Conservation (phyloP, 257 asterid species). For the Forsythia viridissima region DNA sequence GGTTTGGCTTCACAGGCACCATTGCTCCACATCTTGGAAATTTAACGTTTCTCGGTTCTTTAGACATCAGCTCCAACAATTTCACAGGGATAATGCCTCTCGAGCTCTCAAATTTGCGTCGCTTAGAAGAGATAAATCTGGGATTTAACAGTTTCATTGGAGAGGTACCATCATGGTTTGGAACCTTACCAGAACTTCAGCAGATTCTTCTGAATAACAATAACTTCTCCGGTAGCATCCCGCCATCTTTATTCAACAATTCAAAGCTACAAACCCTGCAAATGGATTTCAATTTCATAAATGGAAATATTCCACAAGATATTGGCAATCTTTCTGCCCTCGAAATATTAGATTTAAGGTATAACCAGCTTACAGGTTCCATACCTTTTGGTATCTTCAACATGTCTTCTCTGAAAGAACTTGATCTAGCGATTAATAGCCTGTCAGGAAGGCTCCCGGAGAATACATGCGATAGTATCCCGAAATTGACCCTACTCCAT, state of each 20-base stretch:
- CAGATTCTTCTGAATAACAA: slow-evolving; percentile 35
- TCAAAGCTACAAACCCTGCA: slow-evolving; percentile 34
- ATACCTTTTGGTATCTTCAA: slow-evolving; percentile 27
- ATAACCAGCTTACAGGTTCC: slow-evolving; percentile 28
- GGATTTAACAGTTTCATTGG: slow-evolving; percentile 42
- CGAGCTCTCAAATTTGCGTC: slow-evolving; percentile 37
- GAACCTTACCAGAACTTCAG: slow-evolving; percentile 32
- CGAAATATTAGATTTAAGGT: slow-evolving; percentile 1
- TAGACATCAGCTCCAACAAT: slow-evolving; percentile 26
- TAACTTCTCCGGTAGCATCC: slow-evolving; percentile 45
- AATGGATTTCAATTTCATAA: slow-evolving; percentile 35
- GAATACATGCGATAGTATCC: slow-evolving; percentile 23
- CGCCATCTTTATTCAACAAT: slow-evolving; percentile 36
- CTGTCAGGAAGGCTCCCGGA: slow-evolving; percentile 27
- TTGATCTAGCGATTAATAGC: slow-evolving; percentile 21
- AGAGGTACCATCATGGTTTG: slow-evolving; percentile 44
- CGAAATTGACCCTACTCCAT: slow-evolving; percentile 4
- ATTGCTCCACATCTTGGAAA: slow-evolving; percentile 29
- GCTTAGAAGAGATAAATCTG: slow-evolving; percentile 25
- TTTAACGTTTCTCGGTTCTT: slow-evolving; percentile 16
- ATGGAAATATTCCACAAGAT: slow-evolving; percentile 33
- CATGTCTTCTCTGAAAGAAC: slow-evolving; percentile 22
- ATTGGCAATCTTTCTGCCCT: slow-evolving; percentile 30
- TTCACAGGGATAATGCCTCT: slow-evolving; percentile 45
- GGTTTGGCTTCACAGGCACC: slow-evolving; percentile 13